These are phyloP conservation scores for Biscogniauxia marginata DNA, from an alignment of 2,329 filamentous ascomycete species.

Conservation along the genomic window DNA sequence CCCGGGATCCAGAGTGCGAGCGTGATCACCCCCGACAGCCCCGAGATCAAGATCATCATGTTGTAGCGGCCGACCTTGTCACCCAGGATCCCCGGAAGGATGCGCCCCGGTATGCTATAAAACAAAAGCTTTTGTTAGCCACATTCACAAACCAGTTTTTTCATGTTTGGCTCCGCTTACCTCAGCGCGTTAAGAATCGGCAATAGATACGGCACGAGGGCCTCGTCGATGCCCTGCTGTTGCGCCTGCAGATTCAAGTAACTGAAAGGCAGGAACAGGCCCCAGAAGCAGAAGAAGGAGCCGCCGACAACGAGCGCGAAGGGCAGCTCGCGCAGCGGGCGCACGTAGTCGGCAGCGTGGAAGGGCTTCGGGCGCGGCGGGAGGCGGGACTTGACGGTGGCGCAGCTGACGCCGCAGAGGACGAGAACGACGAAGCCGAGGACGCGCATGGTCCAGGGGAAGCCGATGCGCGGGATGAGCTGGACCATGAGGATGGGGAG, in stretches of 20 bases:
- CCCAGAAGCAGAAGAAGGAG: constrained; percentile 55
- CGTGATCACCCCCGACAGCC: constrained; percentile 39
- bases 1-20: constrained; percentile 44
- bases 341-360: constrained; percentile 44
- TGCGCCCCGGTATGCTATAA: constrained; percentile 49
- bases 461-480: constrained; percentile 60
- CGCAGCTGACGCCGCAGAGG: constrained; percentile 20
- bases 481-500: constrained; percentile 60
- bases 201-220: constrained; percentile 46
- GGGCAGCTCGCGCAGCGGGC: constrained; percentile 45
- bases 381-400: constrained; percentile 36
- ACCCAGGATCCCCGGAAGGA: constrained; percentile 48
- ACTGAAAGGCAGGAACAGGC: constrained; percentile 55
- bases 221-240: constrained; percentile 40
- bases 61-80: constrained; percentile 41
- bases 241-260: constrained; percentile 50
- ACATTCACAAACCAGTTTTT: background rate
- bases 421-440: constrained; percentile 51
- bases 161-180: constrained; percentile 29
- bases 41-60: constrained; percentile 45
- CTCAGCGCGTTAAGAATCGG: constrained; percentile 58
- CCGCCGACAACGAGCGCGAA: constrained; percentile 43
- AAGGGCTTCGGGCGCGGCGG: constrained; percentile 40
- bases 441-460: constrained; percentile 62
- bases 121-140: background rate